These are phyloP conservation scores for Cystobasidium onofrii DNA, from an alignment of 768 basidiomycete species.

Conservation along the genomic window DNA sequence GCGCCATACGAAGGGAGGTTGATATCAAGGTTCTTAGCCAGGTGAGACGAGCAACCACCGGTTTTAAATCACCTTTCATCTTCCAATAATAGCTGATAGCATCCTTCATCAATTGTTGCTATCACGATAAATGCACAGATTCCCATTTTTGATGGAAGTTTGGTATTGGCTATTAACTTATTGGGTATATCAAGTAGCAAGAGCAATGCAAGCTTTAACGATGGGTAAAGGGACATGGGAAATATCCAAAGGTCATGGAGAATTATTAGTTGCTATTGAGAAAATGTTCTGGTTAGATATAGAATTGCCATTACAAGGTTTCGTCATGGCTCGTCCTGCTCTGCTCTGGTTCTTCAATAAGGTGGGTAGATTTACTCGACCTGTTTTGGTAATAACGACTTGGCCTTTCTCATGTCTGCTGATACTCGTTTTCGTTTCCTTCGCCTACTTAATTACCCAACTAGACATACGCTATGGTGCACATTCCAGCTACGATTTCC, in stretches of 20 bases:
- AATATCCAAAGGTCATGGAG: conserved; percentile 7
- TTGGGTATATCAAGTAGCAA: conserved; percentile 9
- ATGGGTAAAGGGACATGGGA: conserved; percentile 21
- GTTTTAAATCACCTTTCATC: too few species aligned
- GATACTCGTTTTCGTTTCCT: background rate
- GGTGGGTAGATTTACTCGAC: background rate
- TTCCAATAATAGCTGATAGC: too few species aligned
- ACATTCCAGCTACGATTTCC: conserved; percentile 16
- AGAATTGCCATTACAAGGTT: background rate
- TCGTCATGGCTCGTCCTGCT: background rate
- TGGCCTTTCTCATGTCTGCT: background rate
- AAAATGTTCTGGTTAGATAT: conserved; percentile 7
- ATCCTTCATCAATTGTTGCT: too few species aligned
- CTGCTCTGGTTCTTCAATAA: conserved; percentile 21
- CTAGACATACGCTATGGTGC: conserved; percentile 26
- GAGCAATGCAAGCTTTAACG: background rate
- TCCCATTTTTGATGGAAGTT: conserved; percentile 23
- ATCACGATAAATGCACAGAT: background rate
- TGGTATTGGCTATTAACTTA: conserved; percentile 20
- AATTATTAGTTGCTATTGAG: conserved; percentile 2
- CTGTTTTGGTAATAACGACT: background rate
- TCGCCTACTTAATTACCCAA: background rate
- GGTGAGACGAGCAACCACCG: background rate
- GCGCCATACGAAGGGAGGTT: background rate
- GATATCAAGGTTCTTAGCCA: background rate